Evolutionary conservation across 1,284 basidiomycete genomes (phyloP).

Genomic region (Papiliotrema terrestris): DNA sequence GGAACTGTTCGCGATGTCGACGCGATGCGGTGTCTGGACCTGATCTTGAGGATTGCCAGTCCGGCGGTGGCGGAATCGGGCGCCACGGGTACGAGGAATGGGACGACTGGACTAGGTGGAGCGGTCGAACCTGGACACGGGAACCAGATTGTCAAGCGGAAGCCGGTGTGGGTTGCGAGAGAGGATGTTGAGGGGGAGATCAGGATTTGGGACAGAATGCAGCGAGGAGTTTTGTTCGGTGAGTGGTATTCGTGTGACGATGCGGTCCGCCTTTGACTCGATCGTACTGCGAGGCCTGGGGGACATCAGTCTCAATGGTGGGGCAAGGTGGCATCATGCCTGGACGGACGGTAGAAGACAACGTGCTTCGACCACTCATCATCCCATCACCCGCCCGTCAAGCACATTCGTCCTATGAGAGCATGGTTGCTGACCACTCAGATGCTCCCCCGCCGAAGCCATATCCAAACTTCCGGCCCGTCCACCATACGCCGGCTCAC

Average conservation of each 20-base stretch:
- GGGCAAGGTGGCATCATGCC: too few relatives aligned
- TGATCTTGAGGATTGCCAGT: conserved; percentile 54
- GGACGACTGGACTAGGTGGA: too few relatives aligned
- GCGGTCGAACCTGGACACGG: conserved; percentile 14
- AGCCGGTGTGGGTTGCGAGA: conserved; percentile 39
- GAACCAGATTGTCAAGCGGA: conserved; percentile 15
- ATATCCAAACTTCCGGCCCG: conserved; percentile 27
- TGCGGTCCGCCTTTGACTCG: not conserved
- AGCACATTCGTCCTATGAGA: not conserved
- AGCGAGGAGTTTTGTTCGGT: conserved; percentile 32
- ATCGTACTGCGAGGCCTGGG: not conserved
- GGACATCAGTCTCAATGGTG: too few relatives aligned
- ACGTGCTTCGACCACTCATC: not conserved
- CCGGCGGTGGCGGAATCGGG: conserved; percentile 1
- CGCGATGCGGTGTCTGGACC: conserved; percentile 53
- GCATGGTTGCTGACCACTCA: conserved; percentile 2
- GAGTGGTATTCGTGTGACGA: conserved; percentile 5
- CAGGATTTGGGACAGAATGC: conserved; percentile 40
- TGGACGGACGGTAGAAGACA: too few relatives aligned
- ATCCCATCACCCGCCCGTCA: not conserved
- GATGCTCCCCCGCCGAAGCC: conserved; percentile 13
- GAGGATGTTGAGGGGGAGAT: conserved; percentile 30
- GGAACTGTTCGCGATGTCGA: conserved; percentile 41
- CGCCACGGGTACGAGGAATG: not conserved
- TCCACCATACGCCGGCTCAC: conserved; percentile 46